Conservation (phyloP, 495 filamentous ascomycete species). For the Penicillium bovifimosum region DNA sequence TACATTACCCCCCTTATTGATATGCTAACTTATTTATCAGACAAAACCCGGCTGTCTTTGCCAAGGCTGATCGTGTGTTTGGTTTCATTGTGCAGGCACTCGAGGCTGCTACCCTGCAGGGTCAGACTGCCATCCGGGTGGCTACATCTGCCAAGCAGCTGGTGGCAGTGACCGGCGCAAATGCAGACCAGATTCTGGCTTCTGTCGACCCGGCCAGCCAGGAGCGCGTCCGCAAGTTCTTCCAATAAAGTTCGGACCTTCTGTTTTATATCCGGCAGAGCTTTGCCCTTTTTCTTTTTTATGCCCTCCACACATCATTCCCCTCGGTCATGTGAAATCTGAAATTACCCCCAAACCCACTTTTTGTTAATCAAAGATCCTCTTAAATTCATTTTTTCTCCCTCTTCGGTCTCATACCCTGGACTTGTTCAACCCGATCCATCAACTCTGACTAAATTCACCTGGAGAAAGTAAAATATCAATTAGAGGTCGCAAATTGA, state of each 20-base stretch:
- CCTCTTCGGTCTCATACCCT: too few species aligned
- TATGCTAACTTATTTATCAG: conserved; percentile 43
- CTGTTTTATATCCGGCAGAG: conserved; percentile 23
- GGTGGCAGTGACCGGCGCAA: conserved; percentile 59
- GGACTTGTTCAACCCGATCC: too few species aligned
- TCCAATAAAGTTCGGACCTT: conserved; percentile 43
- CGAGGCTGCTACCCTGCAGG: conserved; percentile 84
- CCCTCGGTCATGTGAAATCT: conserved; percentile 24
- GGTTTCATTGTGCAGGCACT: conserved; percentile 78
- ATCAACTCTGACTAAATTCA: too few species aligned
- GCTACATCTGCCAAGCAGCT: conserved; percentile 69
- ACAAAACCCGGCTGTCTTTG: conserved; percentile 77
- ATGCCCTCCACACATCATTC: conserved; percentile 16
- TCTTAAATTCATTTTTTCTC: too few species aligned
- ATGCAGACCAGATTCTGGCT: conserved; percentile 63
- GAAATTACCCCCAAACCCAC: conserved; percentile 23
- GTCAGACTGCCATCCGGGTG: conserved; percentile 67
- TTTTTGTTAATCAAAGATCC: conserved; percentile 20
- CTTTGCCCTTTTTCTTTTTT: conserved; percentile 9
- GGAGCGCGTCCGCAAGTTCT: conserved; percentile 65
- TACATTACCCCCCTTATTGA: background rate
- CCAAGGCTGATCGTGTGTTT: conserved; percentile 72
- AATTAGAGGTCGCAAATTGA: too few species aligned
- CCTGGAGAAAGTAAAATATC: too few species aligned
- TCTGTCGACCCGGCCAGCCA: conserved; percentile 71